A percentile compares a stretch with the other conserved stretches of the same genome.
Evolutionary conservation across 257 asterid species (phyloP).

Genomic region (Lithospermum erythrorhizon): DNA sequence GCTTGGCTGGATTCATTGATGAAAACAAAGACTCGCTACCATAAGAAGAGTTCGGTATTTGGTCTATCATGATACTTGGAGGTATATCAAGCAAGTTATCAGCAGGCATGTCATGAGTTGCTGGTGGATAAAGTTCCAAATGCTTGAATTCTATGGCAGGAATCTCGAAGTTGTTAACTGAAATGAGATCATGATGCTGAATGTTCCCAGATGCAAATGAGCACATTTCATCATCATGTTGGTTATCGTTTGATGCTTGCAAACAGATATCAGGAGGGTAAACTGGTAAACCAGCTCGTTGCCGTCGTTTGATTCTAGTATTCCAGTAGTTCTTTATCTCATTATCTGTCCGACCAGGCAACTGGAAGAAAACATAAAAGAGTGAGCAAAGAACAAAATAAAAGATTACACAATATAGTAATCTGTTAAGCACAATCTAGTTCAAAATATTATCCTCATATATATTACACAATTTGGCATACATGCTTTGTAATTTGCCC

Average conservation of each 20-base stretch:
- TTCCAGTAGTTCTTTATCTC: constrained; percentile 12
- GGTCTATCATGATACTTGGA: constrained; percentile 21
- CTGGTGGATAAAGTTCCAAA: constrained; percentile 19
- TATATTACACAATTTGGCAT: too few species aligned
- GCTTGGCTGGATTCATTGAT: constrained; percentile 30
- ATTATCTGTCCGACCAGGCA: constrained; percentile 12
- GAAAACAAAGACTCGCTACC: constrained; percentile 14
- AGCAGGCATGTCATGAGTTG: constrained; percentile 18
- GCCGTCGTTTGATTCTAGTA: constrained; percentile 10
- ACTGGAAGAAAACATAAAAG: constrained; percentile 1
- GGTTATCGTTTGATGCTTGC: constrained; percentile 1
- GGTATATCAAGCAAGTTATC: constrained; percentile 23
- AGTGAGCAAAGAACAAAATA: background rate
- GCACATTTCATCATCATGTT: constrained; percentile 14
- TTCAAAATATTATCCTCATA: background rate
- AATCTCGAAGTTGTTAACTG: constrained; percentile 19
- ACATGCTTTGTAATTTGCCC: too few species aligned
- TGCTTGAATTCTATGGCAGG: constrained; percentile 34
- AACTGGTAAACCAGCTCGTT: constrained; percentile 7
- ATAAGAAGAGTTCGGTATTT: constrained; percentile 16
- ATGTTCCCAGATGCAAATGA: constrained; percentile 18
- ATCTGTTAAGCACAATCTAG: background rate
- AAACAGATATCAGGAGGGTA: constrained; percentile 8
- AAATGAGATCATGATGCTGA: constrained; percentile 16
- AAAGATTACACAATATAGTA: background rate